phyloP scores from a whole-genome alignment of 2,329 filamentous ascomycete species.

The Paecilomyces formosus region DNA sequence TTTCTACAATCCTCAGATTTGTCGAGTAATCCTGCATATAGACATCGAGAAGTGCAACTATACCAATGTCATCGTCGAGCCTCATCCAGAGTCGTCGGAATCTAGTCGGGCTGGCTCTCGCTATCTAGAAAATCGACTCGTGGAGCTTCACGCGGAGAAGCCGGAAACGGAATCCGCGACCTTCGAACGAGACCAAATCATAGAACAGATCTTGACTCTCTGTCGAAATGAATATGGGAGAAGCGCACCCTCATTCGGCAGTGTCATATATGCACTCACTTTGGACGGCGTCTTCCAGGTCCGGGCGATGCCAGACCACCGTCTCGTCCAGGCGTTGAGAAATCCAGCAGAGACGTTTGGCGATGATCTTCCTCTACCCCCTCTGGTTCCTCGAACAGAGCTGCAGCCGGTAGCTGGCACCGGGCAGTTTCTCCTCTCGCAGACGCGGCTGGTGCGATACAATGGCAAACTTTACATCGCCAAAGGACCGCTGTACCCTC shows the following conservation, averaged over 20 bases:
- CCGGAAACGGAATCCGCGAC: not conserved
- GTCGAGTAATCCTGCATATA: not conserved
- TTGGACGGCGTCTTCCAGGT: not conserved
- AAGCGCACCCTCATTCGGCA: not conserved
- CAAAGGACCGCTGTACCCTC: not conserved
- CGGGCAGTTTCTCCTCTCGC: not conserved
- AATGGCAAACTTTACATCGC: not conserved
- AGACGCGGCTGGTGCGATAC: not conserved
- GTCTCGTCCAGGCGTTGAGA: not conserved
- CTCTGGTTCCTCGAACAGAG: not conserved
- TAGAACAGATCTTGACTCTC: not conserved
- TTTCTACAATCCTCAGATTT: not conserved
- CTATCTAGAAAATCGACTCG: not conserved
- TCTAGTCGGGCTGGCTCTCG: not conserved
- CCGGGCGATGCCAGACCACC: not conserved
- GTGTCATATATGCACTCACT: not conserved
- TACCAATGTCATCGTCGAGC: not conserved
- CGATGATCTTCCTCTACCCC: not conserved
- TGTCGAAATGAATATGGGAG: not conserved
- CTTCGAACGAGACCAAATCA: not conserved
- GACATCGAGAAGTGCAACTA: not conserved
- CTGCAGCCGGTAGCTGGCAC: not conserved
- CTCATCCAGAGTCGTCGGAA: not conserved
- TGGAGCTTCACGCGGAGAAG: not conserved
- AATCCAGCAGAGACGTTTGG: not conserved